Conservation (phyloP, 495 filamentous ascomycete species). For the Neurospora sp. region DNA sequence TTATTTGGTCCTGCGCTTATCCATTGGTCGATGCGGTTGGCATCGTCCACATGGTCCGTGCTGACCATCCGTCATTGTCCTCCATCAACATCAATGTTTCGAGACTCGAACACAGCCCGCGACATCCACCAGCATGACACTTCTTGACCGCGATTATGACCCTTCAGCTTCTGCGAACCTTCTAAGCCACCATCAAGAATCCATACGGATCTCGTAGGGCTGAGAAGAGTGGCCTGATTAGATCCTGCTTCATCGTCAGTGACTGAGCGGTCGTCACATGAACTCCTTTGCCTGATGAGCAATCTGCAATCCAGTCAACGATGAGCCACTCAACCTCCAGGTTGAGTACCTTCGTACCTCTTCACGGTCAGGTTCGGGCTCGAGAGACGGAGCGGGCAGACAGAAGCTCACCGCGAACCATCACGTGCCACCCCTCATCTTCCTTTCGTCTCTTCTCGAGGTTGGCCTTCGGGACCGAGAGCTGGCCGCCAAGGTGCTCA, state of each 20-base stretch:
- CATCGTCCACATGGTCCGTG: not conserved
- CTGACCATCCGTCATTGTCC: not conserved
- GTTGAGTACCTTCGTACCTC: not conserved
- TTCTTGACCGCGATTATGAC: not conserved
- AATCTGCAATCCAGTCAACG: not conserved
- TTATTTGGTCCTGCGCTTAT: not conserved
- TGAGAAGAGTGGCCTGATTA: not conserved
- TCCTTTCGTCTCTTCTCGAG: not conserved
- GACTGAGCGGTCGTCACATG: not conserved
- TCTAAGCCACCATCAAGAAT: not conserved
- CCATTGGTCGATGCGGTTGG: not conserved
- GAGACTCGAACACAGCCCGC: not conserved
- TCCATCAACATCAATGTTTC: not conserved
- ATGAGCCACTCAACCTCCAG: not conserved
- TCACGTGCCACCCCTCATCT: not conserved
- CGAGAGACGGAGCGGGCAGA: not conserved
- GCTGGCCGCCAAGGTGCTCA: not conserved
- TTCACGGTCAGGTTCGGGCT: not conserved
- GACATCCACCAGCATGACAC: not conserved
- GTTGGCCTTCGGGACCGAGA: not conserved
- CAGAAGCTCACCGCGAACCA: not conserved
- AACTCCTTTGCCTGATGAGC: not conserved
- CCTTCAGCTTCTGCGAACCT: not conserved
- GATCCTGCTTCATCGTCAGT: not conserved
- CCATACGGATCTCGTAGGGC: not conserved